phyloP scores from a whole-genome alignment of 2,329 filamentous ascomycete species.

The Fusarium multiceps region DNA sequence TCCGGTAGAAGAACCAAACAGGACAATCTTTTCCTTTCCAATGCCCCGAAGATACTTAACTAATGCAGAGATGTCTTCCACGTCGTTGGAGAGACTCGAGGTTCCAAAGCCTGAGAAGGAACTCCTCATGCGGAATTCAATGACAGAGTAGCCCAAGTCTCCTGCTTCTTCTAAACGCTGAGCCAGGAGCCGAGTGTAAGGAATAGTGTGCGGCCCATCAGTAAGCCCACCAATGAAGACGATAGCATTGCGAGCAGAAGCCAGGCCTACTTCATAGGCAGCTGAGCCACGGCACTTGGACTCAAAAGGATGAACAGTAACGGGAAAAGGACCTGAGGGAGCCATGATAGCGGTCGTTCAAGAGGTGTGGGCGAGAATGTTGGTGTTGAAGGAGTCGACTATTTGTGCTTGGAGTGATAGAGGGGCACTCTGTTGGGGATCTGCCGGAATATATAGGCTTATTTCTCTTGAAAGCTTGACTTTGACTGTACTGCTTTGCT shows the following conservation, averaged over 20 bases:
- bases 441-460: slow-evolving; percentile 25
- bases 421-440: background rate
- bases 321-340: slow-evolving; percentile 52
- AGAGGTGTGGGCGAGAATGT: background rate
- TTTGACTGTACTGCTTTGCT: background rate
- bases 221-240: slow-evolving; percentile 77
- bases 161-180: slow-evolving; percentile 53
- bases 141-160: slow-evolving; percentile 62
- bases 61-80: slow-evolving; percentile 63
- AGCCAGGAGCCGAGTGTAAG: slow-evolving; percentile 64
- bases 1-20: slow-evolving; percentile 70
- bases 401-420: background rate
- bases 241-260: slow-evolving; percentile 65
- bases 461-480: background rate
- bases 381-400: background rate
- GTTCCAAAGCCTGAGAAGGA: slow-evolving; percentile 65
- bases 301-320: slow-evolving; percentile 60
- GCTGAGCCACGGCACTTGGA: slow-evolving; percentile 55
- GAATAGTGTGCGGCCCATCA: slow-evolving; percentile 74
- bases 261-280: slow-evolving; percentile 61
- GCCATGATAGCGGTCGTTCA: slow-evolving; percentile 39
- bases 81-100: slow-evolving; percentile 62
- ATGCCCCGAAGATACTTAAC: slow-evolving; percentile 65
- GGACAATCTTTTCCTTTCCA: slow-evolving; percentile 62
- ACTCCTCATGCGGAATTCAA: slow-evolving; percentile 67